Conservation (phyloP, 169 alveolate genomes). For the Plasmodium relictum region DNA sequence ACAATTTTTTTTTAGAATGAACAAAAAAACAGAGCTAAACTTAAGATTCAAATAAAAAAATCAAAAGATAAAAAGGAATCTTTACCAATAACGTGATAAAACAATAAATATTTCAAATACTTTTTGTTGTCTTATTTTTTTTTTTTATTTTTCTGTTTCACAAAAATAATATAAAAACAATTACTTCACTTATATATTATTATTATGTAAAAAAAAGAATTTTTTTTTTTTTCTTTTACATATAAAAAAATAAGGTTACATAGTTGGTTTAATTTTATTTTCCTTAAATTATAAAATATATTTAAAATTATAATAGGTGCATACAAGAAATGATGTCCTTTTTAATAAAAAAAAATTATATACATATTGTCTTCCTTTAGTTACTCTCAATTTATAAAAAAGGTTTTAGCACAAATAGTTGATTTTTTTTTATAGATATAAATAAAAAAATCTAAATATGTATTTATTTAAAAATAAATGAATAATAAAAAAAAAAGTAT, state of each 20-base stretch:
- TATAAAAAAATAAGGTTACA: neutral
- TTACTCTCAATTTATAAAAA: neutral
- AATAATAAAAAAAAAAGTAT: neutral
- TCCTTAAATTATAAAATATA: too few relatives aligned
- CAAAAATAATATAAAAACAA: too few relatives aligned
- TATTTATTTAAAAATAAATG: neutral
- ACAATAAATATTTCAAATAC: neutral
- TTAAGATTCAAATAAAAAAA: neutral
- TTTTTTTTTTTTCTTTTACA: too few relatives aligned
- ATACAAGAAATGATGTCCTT: too few relatives aligned
- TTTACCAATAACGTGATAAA: too few relatives aligned
- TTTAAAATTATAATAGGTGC: too few relatives aligned
- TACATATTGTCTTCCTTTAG: neutral
- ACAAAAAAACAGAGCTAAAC: neutral
- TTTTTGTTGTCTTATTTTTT: neutral
- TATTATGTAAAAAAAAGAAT: neutral
- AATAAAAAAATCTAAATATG: neutral
- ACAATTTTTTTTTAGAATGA: neutral
- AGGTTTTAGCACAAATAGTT: neutral
- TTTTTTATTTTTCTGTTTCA: neutral
- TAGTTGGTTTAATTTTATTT: too few relatives aligned
- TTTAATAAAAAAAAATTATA: neutral
- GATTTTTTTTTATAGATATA: neutral
- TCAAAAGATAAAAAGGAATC: neutral
- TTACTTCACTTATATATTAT: neutral